Conservation (phyloP, 345 rosid species). For the Salix exigua region DNA sequence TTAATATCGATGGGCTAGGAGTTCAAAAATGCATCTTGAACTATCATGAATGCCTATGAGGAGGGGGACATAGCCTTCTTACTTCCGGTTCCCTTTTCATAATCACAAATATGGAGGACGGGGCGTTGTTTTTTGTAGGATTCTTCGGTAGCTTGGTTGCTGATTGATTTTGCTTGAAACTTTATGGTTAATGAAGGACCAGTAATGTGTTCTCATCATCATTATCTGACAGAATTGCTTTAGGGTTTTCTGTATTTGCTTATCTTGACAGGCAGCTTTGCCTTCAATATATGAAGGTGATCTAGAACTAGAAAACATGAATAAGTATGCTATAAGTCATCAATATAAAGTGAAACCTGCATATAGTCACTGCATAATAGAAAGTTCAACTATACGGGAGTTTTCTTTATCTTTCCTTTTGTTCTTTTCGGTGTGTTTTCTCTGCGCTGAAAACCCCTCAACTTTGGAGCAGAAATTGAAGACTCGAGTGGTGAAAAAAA, state of each 20-base stretch:
- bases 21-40: background rate
- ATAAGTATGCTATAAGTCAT: background rate
- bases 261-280: background rate
- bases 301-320: background rate
- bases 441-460: background rate
- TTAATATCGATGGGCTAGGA: background rate
- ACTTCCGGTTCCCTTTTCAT: background rate
- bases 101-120: background rate
- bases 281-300: background rate
- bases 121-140: background rate
- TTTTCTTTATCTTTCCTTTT: background rate
- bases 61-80: background rate
- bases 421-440: background rate
- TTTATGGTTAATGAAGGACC: background rate
- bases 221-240: background rate
- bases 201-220: background rate
- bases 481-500: slow-evolving; percentile 21
- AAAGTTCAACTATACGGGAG: background rate
- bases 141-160: background rate
- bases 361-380: background rate
- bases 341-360: background rate
- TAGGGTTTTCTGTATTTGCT: background rate
- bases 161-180: background rate
- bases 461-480: slow-evolving; percentile 24
- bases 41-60: background rate